Evolutionary conservation across 148 eudicot genomes (phyloP), one percentile per base, ranked within the genome.

Genomic region (Vaccinium myrtillus): DNA sequence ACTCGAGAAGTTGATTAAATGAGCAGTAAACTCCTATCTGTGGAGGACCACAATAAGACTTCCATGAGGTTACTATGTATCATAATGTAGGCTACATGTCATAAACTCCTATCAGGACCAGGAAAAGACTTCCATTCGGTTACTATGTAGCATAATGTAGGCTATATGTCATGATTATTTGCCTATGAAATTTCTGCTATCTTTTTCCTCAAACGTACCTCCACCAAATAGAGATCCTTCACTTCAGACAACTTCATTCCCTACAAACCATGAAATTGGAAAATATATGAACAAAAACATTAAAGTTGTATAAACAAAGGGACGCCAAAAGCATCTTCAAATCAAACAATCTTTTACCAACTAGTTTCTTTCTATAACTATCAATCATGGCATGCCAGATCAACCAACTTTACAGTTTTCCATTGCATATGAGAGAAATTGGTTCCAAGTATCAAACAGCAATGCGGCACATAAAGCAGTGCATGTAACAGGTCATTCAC

Each of bases 11-110:
- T 90, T 97, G 99, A 89, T 95, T 94, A 87, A 97, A 94, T 58
- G 99, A 97, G 89, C 98, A 97, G 90, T 95, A 97, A 78, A 97
- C 99, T 89, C 99, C 99, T 79, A 96, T 88, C 99, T 96, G 94
- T 77, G 77, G 65, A 82, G 53, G 11, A 70, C 55, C 77, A 86
- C 51, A 46, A 81, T 63, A n/a, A 59, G 51, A 69, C 19, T 59
- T 19, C 32, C 30, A 15, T 13, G 58, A 65, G 15, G 16, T 63
- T 75, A 43, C n/a, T 19, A 19, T 83, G 69, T 80, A 71, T 43
- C 46, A 43, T 43, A 43, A 43, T 43, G 46, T 43, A 43, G 46
- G 46, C 46, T 5, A 43, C 46, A 43, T 43, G 46, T 43, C 46
- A 43, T 43, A 97, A 78, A 97, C 99, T 89, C 98, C 99, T n/a